A percentile compares a stretch with the other conserved stretches of the same genome.
phyloP scores from a whole-genome alignment of 169 alveolate species.

The Plasmodium blacklocki region DNA sequence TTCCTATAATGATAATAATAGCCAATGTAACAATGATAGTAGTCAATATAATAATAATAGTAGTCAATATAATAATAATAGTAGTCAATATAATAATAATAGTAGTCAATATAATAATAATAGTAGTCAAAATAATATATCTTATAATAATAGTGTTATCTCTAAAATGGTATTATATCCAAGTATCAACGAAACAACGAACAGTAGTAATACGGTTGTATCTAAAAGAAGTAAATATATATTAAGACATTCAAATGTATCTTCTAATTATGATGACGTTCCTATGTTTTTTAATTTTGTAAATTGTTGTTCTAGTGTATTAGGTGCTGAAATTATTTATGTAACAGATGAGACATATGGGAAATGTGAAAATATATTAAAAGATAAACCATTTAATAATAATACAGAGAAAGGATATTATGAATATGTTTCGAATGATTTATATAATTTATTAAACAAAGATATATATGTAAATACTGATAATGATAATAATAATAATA shows the following conservation, averaged over 20 bases:
- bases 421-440: conserved; percentile 52
- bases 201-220: conserved; percentile 66
- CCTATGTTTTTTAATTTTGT: conserved; percentile 71
- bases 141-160: conserved; percentile 44
- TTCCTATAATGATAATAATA: neutral
- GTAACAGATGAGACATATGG: conserved; percentile 77
- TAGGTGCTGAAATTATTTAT: conserved; percentile 73
- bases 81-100: neutral
- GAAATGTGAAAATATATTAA: conserved; percentile 74
- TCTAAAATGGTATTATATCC: conserved; percentile 45
- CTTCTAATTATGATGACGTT: conserved; percentile 59
- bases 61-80: neutral
- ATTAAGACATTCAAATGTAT: conserved; percentile 49
- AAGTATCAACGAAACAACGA: conserved; percentile 72
- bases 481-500: neutral
- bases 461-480: neutral
- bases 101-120: conserved; percentile 9
- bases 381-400: conserved; percentile 69
- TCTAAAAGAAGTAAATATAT: conserved; percentile 74
- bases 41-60: conserved; percentile 25
- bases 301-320: conserved; percentile 58
- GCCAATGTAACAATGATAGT: conserved; percentile 1
- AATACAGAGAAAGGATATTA: conserved; percentile 68
- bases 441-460: conserved; percentile 31
- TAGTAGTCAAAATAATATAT: conserved; percentile 26